Evolutionary conservation across 164 flowering plant species (phyloP).

Genomic region (Stephania cephalantha): DNA sequence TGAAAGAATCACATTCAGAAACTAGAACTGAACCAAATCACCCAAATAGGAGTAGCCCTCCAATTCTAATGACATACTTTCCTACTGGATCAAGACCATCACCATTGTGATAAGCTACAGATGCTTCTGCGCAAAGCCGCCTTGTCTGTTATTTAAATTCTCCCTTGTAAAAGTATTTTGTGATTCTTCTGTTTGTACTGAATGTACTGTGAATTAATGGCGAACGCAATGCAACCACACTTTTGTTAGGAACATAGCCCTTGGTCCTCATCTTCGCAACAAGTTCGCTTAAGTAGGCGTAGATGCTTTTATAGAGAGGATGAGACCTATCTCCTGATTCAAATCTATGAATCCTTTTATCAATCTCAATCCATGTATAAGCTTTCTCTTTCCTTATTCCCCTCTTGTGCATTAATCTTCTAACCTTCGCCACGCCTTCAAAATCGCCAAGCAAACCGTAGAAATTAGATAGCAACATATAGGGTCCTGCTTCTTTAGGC

Average conservation of each 20-base stretch:
- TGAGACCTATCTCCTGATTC: slow-evolving; percentile 44
- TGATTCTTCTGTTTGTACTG: background rate
- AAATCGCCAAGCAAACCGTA: slow-evolving; percentile 11
- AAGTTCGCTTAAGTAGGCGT: slow-evolving; percentile 20
- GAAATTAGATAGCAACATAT: slow-evolving; percentile 9
- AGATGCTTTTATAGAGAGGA: slow-evolving; percentile 26
- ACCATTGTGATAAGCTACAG: background rate
- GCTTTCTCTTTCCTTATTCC: slow-evolving; percentile 49
- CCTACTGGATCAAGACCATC: background rate
- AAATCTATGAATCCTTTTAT: slow-evolving; percentile 33
- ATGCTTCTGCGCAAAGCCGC: background rate
- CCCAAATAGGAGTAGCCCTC: background rate
- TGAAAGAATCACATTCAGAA: background rate
- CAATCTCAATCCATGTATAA: slow-evolving; percentile 37
- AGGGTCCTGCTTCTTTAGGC: slow-evolving; percentile 9
- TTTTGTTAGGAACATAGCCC: slow-evolving; percentile 33
- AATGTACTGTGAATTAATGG: background rate
- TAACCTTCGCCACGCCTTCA: slow-evolving; percentile 8
- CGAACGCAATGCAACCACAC: slow-evolving; percentile 17
- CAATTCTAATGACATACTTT: background rate
- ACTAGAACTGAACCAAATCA: background rate
- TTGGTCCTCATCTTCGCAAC: slow-evolving; percentile 24
- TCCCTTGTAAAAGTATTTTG: background rate
- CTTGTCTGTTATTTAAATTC: background rate
- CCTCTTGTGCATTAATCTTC: slow-evolving; percentile 25